Base-by-base conservation (phyloP, 768 basidiomycete species). In the Tulasnella sp. region DNA sequence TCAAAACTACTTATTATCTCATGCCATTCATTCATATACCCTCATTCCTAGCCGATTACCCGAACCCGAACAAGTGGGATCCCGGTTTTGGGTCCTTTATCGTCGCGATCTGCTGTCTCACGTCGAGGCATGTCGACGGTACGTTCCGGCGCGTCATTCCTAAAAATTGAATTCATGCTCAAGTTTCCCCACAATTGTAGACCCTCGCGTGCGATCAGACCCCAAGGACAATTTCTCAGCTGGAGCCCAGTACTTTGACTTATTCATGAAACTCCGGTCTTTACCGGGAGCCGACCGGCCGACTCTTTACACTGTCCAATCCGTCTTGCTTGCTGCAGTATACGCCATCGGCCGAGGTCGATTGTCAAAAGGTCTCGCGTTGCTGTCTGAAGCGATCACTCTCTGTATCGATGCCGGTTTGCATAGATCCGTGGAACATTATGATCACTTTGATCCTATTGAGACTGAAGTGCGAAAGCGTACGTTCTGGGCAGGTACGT, bases 31-130 rank as follows among this genome's bases (percentile, higher is more conserved):
- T 98, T 40, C 96, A 98, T 80, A 91, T 97, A 79, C 95, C 95
- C 26, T 40, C 42, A 74, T 48, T 73, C 37, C 57, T 78, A 26
- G 78, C 48, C 92, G 95, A 98, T 84, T 98, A 98, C 83, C 94
- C 93, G 57, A 93, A 95, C 80, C 96, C 96, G 73, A 89, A 90
- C 84, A 96, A 96, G 86, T 97, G 96, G 95, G 93, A 96, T 84
- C 94, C 96, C 10, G 96, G 96, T 11, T 98, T 98, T 82, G 94
- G 93, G 55, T 91, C 95, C 13, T 96, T 96, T 83, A 93, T 97
- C 79, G 94, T 97, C n/a, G 89, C 95, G 0, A 87, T 96, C 44
- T 97, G 95, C 82, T 96, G 95, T 80, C 88, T 98, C 6, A 92
- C 95, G 0, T 96, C 95, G 3, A 88, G 96, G 57, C 96, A 98